A percentile compares a stretch with the other conserved stretches of the same genome.
phyloP scores from a whole-genome alignment of 257 asterid species.

The Nemophila menziesii region DNA sequence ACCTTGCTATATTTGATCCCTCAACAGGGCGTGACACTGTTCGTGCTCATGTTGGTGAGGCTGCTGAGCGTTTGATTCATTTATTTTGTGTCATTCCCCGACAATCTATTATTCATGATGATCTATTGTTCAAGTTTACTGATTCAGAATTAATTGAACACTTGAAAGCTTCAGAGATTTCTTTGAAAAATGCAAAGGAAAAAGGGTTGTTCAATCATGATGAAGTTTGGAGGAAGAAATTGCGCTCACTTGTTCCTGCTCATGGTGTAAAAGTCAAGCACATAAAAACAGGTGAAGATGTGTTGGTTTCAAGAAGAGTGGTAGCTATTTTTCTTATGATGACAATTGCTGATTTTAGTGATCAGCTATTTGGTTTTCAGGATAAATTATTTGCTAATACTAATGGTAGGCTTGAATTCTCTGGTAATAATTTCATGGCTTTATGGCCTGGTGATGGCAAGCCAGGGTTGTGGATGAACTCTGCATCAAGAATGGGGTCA shows the following conservation, averaged over 20 bases:
- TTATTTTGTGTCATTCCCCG: constrained; percentile 82
- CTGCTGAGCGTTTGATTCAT: constrained; percentile 63
- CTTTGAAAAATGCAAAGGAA: constrained; percentile 25
- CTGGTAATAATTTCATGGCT: constrained; percentile 37
- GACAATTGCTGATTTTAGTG: constrained; percentile 88
- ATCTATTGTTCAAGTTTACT: constrained; percentile 43
- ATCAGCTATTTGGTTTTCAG: constrained; percentile 66
- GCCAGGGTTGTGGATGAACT: constrained; percentile 72
- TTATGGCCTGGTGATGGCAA: constrained; percentile 87
- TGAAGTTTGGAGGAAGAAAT: constrained; percentile 58
- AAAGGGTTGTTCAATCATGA: constrained; percentile 12
- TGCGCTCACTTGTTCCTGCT: constrained; percentile 42
- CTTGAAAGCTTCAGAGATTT: constrained; percentile 37
- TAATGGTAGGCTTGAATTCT: constrained; percentile 46
- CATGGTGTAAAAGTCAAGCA: constrained; percentile 54
- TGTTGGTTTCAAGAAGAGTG: constrained; percentile 50
- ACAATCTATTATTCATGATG: constrained; percentile 50
- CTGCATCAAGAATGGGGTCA: constrained; percentile 62
- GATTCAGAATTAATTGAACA: constrained; percentile 58
- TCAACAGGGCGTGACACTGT: constrained; percentile 57
- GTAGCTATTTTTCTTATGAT: constrained; percentile 55
- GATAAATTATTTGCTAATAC: constrained; percentile 52
- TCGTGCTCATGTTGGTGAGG: constrained; percentile 55
- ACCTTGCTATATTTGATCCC: constrained; percentile 85
- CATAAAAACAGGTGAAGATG: constrained; percentile 64